Evolutionary conservation across 805 yeast species (phyloP).

Genomic region (Pichia gijzeniarum): DNA sequence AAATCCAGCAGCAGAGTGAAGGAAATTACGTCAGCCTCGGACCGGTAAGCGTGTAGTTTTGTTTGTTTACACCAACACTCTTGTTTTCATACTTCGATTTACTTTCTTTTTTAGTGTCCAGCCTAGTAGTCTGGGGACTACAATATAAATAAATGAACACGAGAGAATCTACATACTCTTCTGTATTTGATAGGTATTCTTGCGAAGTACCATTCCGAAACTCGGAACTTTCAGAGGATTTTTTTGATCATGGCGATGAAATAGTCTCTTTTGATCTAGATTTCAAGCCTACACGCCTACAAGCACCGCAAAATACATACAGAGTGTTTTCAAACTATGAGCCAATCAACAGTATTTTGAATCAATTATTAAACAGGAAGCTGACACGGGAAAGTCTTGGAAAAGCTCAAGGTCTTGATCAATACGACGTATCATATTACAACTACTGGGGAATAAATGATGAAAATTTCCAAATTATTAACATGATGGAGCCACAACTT

Average conservation of each 20-base stretch:
- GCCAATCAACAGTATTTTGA: constrained; percentile 6
- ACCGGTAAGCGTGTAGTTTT: no score
- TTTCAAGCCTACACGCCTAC: no score
- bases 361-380: neutral
- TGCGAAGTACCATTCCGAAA: neutral
- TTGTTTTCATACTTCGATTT: no score
- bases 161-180: constrained; percentile 3
- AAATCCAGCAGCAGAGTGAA: constrained; percentile 15
- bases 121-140: no score
- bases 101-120: no score
- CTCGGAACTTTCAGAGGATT: neutral
- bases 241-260: no score
- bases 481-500: constrained; percentile 3
- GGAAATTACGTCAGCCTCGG: neutral
- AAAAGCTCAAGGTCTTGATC: neutral
- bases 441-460: constrained; percentile 3
- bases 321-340: constrained; percentile 7
- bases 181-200: constrained; percentile 3
- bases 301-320: no score
- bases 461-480: neutral
- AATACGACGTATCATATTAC: neutral
- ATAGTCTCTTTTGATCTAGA: no score
- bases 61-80: no score
- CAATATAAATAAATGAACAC: neutral
- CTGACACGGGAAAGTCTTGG: neutral